Evolutionary conservation across 1,284 basidiomycete genomes (phyloP), one percentile per base, ranked within the genome.

Genomic region (Papiliotrema terrestris): DNA sequence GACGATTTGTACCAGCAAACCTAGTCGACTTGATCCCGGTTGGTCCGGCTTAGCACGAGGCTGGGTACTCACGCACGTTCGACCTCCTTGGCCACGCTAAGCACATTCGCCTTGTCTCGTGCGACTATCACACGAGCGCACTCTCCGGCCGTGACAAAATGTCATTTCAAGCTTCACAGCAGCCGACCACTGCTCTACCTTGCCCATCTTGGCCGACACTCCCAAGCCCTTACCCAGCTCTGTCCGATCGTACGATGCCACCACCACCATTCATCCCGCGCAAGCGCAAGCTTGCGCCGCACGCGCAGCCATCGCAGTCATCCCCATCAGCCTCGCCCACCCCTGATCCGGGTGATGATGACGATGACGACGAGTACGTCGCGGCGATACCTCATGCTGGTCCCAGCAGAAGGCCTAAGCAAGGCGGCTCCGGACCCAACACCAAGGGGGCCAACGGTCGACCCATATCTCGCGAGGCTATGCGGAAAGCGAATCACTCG

Each of bases 401-500:
- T 41, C 45, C 29, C 13, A 25, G 19, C 2, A 36, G n/a, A 35
- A 39, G 41, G n/a, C 19, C 15, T n/a, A 36, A 14, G 15, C n/a
- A 20, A 17, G 23, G 19, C 11, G 26, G 8, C n/a, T 8, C 35
- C 22, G 47, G 25, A 29, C 4, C 38, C 17, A 38, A 8, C 35
- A 22, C 22, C 5, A 29, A 29, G 9, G 25, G 49, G 5, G 3
- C 20, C 22, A 26, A 8, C 20, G 65, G 67, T 1, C 51, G 60
- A 4, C 54, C 56, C 2, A 39, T 70, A 61, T 71, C 70, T 11
- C 59, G 74, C 41, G 75, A 77, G 48, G 62, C 63, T 35, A 53
- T 77, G 22, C 55, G 75, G 17, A 77, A 76, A 54, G 74, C 73
- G 20, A 77, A 77, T 57, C 75, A 77, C 57, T 68, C 65, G 25